Base-by-base conservation (phyloP, 495 filamentous ascomycete genomes). In the Talaromyces trachyspermus region DNA sequence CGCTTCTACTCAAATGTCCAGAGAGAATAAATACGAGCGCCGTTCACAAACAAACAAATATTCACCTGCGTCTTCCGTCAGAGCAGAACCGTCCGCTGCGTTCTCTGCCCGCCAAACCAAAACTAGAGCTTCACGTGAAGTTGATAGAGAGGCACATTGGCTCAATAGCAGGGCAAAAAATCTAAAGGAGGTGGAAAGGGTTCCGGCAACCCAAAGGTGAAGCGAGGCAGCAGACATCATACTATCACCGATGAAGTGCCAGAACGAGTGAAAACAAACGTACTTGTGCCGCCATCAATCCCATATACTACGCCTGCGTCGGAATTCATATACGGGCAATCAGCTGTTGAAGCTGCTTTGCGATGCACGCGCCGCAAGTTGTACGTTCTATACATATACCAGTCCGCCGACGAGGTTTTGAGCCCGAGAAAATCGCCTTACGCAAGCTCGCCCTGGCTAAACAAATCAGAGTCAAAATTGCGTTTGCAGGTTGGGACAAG, bases 241-340 rank as follows among this genome's bases (percentile, higher is more conserved):
- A 51, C 50, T 14, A 19, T 30, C n/a, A 62, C 66, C 17, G 56
- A 63, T 12, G 49, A 42, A 26, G 48, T 51, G 19, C 67, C 69
- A 32, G 66, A 71, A 49, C 60, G 65, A 27, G 59, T 70, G 7
- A 71, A 68, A 37, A 49, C 58, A 7, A 54, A 69, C 37, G 68
- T 71, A 9, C 52, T 48, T 36, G 58, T 66, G 0, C 81, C 81
- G 0, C 29, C 81, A 17, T 75, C 78, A 10, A 77, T 95, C 35
- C 84, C 84, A 2, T 89, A 88, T 57, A 88, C 86, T 2, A 90
- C 86, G 3, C 83, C 89, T 0, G 85, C 89, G 29, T 92, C 89
- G 1, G 84, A 94, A 50, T 97, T 95, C 61, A 75, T 98, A 6
- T 97, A 95, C 58, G 92, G 92, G 11, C 77, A 75, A 12, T 82